Evolutionary conservation across 805 yeast species (phyloP).

Genomic region (Wickerhamiella lipophila): DNA sequence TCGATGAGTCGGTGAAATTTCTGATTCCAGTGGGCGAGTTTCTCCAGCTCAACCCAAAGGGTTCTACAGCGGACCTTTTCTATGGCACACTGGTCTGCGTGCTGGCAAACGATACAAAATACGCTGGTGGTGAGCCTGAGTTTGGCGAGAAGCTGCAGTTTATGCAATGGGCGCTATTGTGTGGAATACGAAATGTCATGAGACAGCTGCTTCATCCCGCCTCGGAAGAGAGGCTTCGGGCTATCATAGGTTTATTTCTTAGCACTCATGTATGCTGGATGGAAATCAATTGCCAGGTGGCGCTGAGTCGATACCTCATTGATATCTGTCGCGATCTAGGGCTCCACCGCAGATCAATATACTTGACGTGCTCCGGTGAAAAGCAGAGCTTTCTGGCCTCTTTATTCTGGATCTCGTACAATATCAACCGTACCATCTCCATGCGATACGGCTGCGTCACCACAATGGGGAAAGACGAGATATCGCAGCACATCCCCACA

Average conservation of each 20-base stretch:
- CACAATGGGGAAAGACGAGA: conserved; percentile 1
- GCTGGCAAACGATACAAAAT: not conserved
- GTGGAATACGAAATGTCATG: not conserved
- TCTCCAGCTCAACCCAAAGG: not conserved
- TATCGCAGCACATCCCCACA: not conserved
- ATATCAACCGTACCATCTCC: conserved; percentile 1
- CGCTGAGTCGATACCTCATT: conserved; percentile 2
- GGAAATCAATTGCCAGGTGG: not conserved
- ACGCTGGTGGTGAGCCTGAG: not conserved
- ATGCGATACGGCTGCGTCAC: not conserved
- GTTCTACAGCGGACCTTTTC: not conserved
- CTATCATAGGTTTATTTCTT: not conserved
- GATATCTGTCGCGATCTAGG: conserved; percentile 4
- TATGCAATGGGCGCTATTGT: not conserved
- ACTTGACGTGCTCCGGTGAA: not conserved
- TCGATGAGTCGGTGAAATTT: not conserved
- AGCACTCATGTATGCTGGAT: not conserved
- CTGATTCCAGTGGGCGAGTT: not conserved
- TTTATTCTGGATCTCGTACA: conserved; percentile 6
- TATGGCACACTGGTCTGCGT: not conserved
- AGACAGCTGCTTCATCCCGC: not conserved
- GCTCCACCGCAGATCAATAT: not conserved
- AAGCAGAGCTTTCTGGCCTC: not conserved
- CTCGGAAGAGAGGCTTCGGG: not conserved
- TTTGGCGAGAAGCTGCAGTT: not conserved